Percentiles rank a stretch among this genome's conserved stretches.
Evolutionary conservation across 495 filamentous ascomycete species (phyloP).

Genomic region (Aspergillus panamensis): DNA sequence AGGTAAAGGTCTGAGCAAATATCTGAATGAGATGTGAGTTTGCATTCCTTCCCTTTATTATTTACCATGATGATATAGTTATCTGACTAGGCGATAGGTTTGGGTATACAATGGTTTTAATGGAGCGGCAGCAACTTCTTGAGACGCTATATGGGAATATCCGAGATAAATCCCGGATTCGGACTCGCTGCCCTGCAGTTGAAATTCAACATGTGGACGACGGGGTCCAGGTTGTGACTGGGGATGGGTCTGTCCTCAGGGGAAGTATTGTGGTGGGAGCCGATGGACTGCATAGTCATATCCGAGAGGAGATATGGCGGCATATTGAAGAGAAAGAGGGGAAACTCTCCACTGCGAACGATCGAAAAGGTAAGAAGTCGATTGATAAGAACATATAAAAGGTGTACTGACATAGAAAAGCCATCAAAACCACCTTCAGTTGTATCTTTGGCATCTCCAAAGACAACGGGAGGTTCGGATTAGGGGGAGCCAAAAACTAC

Average conservation of each 20-base stretch:
- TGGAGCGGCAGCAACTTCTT: slow-evolving; percentile 34
- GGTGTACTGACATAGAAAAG: not conserved
- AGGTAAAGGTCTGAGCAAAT: not conserved
- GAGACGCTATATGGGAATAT: slow-evolving; percentile 32
- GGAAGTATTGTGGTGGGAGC: slow-evolving; percentile 48
- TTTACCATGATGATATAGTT: not conserved
- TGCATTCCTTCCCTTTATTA: not conserved
- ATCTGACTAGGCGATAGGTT: slow-evolving; percentile 10
- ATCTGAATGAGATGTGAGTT: slow-evolving; percentile 4
- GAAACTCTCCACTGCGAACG: not conserved
- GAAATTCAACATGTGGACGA: slow-evolving; percentile 26
- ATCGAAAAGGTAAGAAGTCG: not conserved
- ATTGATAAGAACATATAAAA: not conserved
- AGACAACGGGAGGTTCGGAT: not conserved
- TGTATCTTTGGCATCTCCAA: slow-evolving; percentile 40
- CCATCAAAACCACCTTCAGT: slow-evolving; percentile 20
- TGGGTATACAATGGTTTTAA: slow-evolving; percentile 27
- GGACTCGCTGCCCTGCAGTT: slow-evolving; percentile 28
- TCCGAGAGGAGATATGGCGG: slow-evolving; percentile 37
- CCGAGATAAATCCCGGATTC: slow-evolving; percentile 32
- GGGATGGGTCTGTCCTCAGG: slow-evolving; percentile 34
- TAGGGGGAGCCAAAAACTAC: slow-evolving; percentile 3
- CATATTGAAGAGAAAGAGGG: slow-evolving; percentile 14
- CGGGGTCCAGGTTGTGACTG: slow-evolving; percentile 29
- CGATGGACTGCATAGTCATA: slow-evolving; percentile 49